phyloP scores from a whole-genome alignment of 441 rosid genomes.

The Gossypium lobatum region DNA sequence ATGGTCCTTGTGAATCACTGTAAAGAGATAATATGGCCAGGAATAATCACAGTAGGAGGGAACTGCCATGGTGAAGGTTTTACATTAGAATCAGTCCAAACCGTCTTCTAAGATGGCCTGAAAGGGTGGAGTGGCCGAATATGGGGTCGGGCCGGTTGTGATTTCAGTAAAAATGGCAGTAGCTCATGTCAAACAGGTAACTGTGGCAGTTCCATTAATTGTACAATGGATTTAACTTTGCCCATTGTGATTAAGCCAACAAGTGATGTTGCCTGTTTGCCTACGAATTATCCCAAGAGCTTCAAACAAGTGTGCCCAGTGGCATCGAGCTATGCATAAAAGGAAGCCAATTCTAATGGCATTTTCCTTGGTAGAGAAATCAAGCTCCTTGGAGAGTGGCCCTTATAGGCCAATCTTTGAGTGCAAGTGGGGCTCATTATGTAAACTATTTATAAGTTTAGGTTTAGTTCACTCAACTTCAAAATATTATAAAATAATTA shows the following conservation, averaged over 20 bases:
- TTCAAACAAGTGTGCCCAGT: slow-evolving; percentile 58
- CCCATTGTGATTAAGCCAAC: slow-evolving; percentile 35
- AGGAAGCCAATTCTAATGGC: too few relatives aligned
- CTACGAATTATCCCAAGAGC: slow-evolving; percentile 43
- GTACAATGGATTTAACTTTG: slow-evolving; percentile 49
- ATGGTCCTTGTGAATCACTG: slow-evolving; percentile 30
- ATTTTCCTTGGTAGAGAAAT: too few relatives aligned
- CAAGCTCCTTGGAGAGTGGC: too few relatives aligned
- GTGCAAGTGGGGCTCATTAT: too few relatives aligned
- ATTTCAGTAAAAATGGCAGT: slow-evolving; percentile 26
- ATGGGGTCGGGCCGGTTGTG: slow-evolving; percentile 61
- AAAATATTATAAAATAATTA: too few relatives aligned
- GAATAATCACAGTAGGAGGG: slow-evolving; percentile 25
- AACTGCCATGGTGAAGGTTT: slow-evolving; percentile 27
- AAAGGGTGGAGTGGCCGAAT: slow-evolving; percentile 53
- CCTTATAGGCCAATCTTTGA: too few relatives aligned
- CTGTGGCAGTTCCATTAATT: slow-evolving; percentile 42
- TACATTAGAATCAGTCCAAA: slow-evolving; percentile 31
- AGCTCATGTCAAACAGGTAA: slow-evolving; percentile 48
- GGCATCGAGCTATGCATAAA: slow-evolving; percentile 46
- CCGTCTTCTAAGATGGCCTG: slow-evolving; percentile 26
- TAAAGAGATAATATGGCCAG: slow-evolving; percentile 60
- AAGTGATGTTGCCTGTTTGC: slow-evolving; percentile 50
- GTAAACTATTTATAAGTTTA: too few relatives aligned
- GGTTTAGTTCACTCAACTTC: accelerated